These are phyloP conservation scores for Sporothrix pallida DNA, from an alignment of 2,329 filamentous ascomycete species.

Conservation along the genomic window DNA sequence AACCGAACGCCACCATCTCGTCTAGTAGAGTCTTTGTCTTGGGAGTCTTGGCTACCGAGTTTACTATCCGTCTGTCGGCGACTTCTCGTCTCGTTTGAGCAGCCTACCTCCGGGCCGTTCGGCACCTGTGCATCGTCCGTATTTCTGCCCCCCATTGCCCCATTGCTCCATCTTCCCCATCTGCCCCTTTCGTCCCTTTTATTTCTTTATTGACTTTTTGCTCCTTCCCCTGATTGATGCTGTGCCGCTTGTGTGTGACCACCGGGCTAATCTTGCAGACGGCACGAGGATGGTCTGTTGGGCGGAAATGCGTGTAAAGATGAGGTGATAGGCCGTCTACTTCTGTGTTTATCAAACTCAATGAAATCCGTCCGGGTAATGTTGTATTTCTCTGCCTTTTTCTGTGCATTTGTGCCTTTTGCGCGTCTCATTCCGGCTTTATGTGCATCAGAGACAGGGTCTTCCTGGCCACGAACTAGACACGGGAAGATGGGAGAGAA, in stretches of 20 bases:
- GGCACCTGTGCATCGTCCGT: no score
- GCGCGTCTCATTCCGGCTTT: constrained; percentile 1
- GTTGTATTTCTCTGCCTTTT: no score
- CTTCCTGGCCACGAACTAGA: neutral
- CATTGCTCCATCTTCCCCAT: neutral
- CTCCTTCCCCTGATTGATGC: neutral
- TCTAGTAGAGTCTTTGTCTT: no score
- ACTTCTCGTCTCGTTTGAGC: no score
- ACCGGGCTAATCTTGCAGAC: constrained; percentile 1
- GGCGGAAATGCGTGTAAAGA: no score
- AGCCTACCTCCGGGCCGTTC: no score
- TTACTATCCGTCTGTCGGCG: no score
- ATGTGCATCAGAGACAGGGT: neutral
- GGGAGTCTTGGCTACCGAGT: no score
- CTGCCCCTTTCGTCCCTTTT: neutral
- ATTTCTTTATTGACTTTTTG: neutral
- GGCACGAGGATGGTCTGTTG: neutral
- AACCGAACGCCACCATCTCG: no score
- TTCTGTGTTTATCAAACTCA: no score
- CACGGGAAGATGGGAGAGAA: neutral
- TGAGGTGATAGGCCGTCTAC: no score
- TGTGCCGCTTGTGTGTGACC: constrained; percentile 7
- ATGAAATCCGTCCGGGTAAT: neutral
- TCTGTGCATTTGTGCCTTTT: neutral
- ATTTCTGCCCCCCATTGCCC: no score